phyloP scores from a whole-genome alignment of 192 early-diverging fungal genomes.

The Coemansia sp. region DNA sequence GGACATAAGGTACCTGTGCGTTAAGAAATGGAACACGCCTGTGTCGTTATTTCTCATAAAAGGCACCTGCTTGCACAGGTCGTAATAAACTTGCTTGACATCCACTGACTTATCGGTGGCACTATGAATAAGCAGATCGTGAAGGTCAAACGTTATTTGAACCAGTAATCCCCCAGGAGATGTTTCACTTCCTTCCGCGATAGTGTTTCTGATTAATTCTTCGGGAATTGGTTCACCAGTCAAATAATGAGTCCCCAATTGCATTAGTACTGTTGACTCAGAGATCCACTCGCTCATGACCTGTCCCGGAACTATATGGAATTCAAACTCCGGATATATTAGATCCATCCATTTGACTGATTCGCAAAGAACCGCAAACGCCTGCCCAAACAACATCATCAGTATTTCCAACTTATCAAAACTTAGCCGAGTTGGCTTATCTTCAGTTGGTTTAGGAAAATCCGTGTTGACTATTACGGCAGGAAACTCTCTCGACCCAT shows the following conservation, averaged over 20 bases:
- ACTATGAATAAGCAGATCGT: slow-evolving; percentile 65
- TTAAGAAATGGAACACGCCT: slow-evolving; percentile 11
- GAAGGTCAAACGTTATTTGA: slow-evolving; percentile 60
- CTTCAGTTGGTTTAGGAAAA: slow-evolving; percentile 55
- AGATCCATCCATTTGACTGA: slow-evolving; percentile 64
- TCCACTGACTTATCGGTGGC: slow-evolving; percentile 42
- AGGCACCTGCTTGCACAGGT: slow-evolving; percentile 46
- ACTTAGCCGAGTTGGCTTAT: slow-evolving; percentile 63
- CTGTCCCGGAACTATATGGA: slow-evolving; percentile 73
- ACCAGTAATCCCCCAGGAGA: slow-evolving; percentile 37
- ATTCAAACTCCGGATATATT: slow-evolving; percentile 65
- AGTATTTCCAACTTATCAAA: slow-evolving; percentile 66
- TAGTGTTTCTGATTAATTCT: slow-evolving; percentile 56
- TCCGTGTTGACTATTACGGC: slow-evolving; percentile 56
- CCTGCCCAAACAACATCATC: slow-evolving; percentile 71
- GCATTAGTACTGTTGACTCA: slow-evolving; percentile 49
- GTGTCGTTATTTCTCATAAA: slow-evolving; percentile 35
- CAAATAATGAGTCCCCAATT: slow-evolving; percentile 58
- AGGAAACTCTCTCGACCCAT: slow-evolving; percentile 49
- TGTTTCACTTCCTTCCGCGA: slow-evolving; percentile 25
- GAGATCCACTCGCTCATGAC: slow-evolving; percentile 73
- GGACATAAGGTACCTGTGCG: slow-evolving; percentile 57
- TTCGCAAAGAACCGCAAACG: slow-evolving; percentile 57
- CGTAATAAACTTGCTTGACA: slow-evolving; percentile 37
- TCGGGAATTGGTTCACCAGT: slow-evolving; percentile 59